Base-by-base conservation (phyloP, 75 land plant species). In the Sequoiadendron giganteum region DNA sequence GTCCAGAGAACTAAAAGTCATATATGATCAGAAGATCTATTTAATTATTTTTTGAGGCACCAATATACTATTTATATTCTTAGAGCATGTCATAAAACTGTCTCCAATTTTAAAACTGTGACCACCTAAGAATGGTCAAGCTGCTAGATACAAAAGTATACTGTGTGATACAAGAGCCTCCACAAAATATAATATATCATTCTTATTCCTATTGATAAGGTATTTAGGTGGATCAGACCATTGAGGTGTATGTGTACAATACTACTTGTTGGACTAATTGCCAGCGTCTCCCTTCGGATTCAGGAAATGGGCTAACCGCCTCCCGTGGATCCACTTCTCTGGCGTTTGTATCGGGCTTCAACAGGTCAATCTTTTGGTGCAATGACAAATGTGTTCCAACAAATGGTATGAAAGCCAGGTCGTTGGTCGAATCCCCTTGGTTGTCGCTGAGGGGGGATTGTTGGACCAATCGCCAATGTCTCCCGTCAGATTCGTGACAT, bases 231-330 rank as follows among this genome's bases (percentile, higher is more conserved):
- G 94, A 86, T 61, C 95, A 96, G 89, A 88, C 93, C 19, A 95
- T 97, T 72, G 84, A 92, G 52, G 97, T 97, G 14, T 94, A 95
- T 88, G 96, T 95, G 32, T 94, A 93, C 88, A 97, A 97, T 54
- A 94, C 94, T 36, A 36, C 38, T 36, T 36, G 38, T 36, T 36
- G 38, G 38, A 36, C 38, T 36, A 36, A 36, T 36, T 0, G 38
- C 38, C 0, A 36, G 38, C 38, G 38, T 36, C 38, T 36, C 38
- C 38, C 38, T 36, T 36, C 38, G 38, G 38, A 36, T 36, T 36
- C 38, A 0, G 38, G 38, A 36, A 0, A 36, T 36, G 38, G 38
- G 0, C 38, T 36, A 36, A 36, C 38, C 38, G 38, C 38, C 38
- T 36, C 38, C 38, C 0, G 0, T 36, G 38, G 38, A 36, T 36